Evolutionary conservation across 192 early-diverging fungal genomes (phyloP).

Genomic region (Entomortierella parvispora): DNA sequence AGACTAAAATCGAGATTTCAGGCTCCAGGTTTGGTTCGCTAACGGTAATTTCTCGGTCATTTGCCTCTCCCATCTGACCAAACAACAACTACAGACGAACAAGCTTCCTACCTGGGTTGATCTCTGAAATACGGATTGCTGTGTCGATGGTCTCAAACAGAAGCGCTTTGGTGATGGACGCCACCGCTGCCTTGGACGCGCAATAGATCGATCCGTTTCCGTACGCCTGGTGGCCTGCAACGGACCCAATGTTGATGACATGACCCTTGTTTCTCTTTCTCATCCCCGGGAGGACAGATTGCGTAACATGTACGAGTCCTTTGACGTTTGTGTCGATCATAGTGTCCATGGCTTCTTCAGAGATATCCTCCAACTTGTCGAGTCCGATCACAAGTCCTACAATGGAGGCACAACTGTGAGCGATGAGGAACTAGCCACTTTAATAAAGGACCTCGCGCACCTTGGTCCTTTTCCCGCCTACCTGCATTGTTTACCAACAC

Average conservation of each 20-base stretch:
- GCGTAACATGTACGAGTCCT: conserved; percentile 82
- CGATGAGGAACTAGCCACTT: too few species aligned
- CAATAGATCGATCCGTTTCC: conserved; percentile 83
- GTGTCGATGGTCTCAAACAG: conserved; percentile 79
- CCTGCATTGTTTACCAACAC: conserved; percentile 93
- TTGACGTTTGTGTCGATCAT: conserved; percentile 94
- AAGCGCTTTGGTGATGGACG: conserved; percentile 81
- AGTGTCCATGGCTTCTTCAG: conserved; percentile 73
- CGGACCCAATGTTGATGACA: conserved; percentile 87
- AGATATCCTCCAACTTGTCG: conserved; percentile 70
- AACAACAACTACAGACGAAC: too few species aligned
- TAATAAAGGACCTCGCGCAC: background rate
- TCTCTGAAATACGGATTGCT: conserved; percentile 77
- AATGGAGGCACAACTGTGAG: background rate
- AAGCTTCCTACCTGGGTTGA: conserved; percentile 75
- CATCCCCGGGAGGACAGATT: conserved; percentile 85
- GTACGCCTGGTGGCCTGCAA: conserved; percentile 78
- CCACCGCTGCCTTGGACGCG: conserved; percentile 84
- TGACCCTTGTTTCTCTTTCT: conserved; percentile 72
- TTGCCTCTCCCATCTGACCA: too few species aligned
- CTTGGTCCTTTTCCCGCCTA: too few species aligned
- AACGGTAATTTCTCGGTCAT: too few species aligned
- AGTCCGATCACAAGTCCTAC: conserved; percentile 77
- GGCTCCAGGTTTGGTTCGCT: too few species aligned
- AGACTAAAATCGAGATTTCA: background rate